These are phyloP conservation scores for Aspergillus flavus DNA, from an alignment of 2,329 filamentous ascomycete genomes.

Conservation along the genomic window DNA sequence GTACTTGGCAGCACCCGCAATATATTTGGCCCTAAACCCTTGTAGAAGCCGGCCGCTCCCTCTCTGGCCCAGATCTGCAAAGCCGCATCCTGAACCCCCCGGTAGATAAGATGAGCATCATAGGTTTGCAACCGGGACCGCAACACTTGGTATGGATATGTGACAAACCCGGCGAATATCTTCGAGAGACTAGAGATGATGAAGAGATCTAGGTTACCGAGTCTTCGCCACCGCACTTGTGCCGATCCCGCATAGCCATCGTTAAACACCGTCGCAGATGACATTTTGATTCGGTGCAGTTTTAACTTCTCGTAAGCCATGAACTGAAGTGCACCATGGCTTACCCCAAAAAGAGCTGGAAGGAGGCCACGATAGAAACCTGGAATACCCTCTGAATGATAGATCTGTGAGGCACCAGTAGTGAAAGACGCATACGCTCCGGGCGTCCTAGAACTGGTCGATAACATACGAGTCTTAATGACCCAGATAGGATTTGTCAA, in stretches of 20 bases:
- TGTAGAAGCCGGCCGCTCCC: constrained; percentile 83
- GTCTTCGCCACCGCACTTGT: constrained; percentile 29
- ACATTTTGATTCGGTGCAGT: constrained; percentile 57
- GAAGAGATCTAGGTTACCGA: constrained; percentile 77
- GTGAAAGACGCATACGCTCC: constrained; percentile 82
- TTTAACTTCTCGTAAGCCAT: constrained; percentile 85
- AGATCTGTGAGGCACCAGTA: constrained; percentile 69
- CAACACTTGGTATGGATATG: constrained; percentile 94
- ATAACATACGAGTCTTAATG: constrained; percentile 95
- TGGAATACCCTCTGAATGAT: constrained; percentile 68
- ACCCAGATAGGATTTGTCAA: constrained; percentile 98
- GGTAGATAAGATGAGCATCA: constrained; percentile 74
- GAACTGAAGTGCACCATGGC: constrained; percentile 93
- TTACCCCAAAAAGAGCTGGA: constrained; percentile 81
- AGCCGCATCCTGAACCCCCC: constrained; percentile 71
- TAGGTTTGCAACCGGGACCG: constrained; percentile 88
- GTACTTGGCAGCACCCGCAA: constrained; percentile 90
- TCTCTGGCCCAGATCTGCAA: constrained; percentile 76
- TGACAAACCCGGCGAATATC: constrained; percentile 82
- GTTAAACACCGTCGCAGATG: constrained; percentile 27
- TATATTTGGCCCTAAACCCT: constrained; percentile 85
- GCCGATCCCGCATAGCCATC: constrained; percentile 33
- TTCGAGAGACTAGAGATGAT: constrained; percentile 79
- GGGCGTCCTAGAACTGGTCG: constrained; percentile 70
- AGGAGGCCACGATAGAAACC: constrained; percentile 89